Evolutionary conservation across 352 stramenopile genomes (phyloP).

Genomic region (Globisporangium nodosum): DNA sequence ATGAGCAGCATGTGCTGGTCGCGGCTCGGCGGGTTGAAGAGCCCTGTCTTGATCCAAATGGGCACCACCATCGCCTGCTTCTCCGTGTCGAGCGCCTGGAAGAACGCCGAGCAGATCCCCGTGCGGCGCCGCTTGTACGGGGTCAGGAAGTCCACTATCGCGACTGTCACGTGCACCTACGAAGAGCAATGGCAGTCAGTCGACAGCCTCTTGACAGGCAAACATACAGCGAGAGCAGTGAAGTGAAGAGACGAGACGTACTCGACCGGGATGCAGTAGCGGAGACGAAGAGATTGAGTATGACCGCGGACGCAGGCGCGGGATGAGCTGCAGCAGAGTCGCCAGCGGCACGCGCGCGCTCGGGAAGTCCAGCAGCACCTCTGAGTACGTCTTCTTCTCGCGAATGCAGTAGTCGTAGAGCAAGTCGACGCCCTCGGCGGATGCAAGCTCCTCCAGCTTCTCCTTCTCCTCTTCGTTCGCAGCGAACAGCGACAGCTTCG

Average conservation of each 20-base stretch:
- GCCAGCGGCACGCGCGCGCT: conserved; percentile 62
- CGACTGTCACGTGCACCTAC: conserved; percentile 77
- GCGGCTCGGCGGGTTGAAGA: conserved; percentile 55
- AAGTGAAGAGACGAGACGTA: conserved; percentile 10
- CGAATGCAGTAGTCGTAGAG: conserved; percentile 92
- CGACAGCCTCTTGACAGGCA: neutral
- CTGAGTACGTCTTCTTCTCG: conserved; percentile 88
- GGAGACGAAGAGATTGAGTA: conserved; percentile 92
- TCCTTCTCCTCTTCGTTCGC: conserved; percentile 85
- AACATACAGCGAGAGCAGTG: conserved; percentile 5
- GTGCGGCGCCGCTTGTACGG: conserved; percentile 81
- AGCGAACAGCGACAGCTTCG: conserved; percentile 79
- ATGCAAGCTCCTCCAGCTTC: conserved; percentile 88
- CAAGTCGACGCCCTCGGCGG: conserved; percentile 84
- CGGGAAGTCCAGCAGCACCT: conserved; percentile 85
- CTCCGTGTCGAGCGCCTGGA: conserved; percentile 47
- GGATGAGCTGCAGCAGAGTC: conserved; percentile 82
- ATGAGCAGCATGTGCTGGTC: conserved; percentile 79
- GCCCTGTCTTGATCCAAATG: conserved; percentile 85
- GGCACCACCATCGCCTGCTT: conserved; percentile 38
- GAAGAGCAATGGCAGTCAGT: neutral
- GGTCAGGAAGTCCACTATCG: conserved; percentile 88
- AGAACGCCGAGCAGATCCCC: conserved; percentile 84
- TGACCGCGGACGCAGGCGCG: conserved; percentile 74
- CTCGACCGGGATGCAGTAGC: conserved; percentile 39